Base-by-base conservation (phyloP, 2,329 filamentous ascomycete genomes). In the Fusarium tjaetaba region DNA sequence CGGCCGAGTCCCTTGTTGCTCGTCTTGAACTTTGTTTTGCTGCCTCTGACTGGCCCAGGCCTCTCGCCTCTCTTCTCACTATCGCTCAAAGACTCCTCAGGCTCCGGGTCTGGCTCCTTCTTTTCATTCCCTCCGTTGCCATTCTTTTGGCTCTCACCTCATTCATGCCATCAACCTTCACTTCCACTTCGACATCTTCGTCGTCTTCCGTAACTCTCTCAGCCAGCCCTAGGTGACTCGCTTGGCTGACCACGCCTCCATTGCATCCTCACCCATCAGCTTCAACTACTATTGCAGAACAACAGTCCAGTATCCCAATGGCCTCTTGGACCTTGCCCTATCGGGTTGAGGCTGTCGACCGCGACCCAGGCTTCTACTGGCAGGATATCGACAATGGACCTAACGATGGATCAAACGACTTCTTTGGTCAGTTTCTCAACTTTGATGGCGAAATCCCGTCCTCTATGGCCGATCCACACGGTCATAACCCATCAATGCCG, bases 401-500 rank as follows among this genome's bases (percentile, higher is more conserved):
- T 28, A 79, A 76, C 38, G 79, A 81, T 53, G 74, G 74, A 46
- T 71, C 78, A 34, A 77, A 70, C 73, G 82, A 83, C 71, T 77
- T 83, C 56, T 82, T 83, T 62, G 79, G 80, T 24, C 80, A 83
- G 73, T 83, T 82, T 64, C 76, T 83, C 71, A 77, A 83, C 78
- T 81, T 83, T 63, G 82, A 82, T 41, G 76, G 66, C 62, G 77
- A 77, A 55, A 73, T 74, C n/a, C 60, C 68, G 28, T 64, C 76
- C 14, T 68, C 76, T 42, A 76, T 72, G 68, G 67, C 70, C 30
- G 72, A 67, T 61, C 68, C 76, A 46, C 73, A 76, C 55, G 61
- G 64, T 20, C 65, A 71, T 24, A 63, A 74, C 60, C 61, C 78
- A 45, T 65, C 75, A 48, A 75, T 80, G 57, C 67, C 78, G 20